Percentiles rank a stretch among this genome's conserved stretches.
Evolutionary conservation across 169 alveolate genomes (phyloP).

Genomic region (Fabrea salina): DNA sequence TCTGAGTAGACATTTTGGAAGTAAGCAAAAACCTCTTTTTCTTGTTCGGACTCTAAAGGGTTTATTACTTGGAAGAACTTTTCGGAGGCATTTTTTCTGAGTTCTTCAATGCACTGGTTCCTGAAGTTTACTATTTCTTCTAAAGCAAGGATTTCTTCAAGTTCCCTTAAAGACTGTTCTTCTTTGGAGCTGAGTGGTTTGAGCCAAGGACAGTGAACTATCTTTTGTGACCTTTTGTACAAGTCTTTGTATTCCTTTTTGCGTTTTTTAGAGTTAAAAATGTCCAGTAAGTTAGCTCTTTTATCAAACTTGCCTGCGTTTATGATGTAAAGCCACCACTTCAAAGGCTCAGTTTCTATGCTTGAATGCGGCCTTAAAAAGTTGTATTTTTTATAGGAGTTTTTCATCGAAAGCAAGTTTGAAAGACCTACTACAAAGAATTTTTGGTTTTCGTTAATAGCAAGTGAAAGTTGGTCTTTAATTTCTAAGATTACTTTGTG

Average conservation of each 20-base stretch:
- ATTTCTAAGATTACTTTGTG: neutral
- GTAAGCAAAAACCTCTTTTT: no score
- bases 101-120: neutral
- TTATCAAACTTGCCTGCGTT: no score
- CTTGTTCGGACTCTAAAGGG: no score
- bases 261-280: no score
- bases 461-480: neutral
- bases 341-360: neutral
- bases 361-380: neutral
- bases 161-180: neutral
- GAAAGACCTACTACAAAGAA: neutral
- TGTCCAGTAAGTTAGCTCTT: no score
- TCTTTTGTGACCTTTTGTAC: no score
- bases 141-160: neutral
- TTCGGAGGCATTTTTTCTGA: neutral
- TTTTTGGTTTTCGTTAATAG: constrained; percentile 7
- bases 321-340: no score
- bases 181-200: no score
- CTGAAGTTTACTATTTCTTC: neutral
- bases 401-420: neutral
- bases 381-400: neutral
- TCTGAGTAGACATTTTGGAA: no score
- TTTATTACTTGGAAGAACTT: no score
- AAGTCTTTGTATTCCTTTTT: no score
- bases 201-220: no score